phyloP scores from a whole-genome alignment of 345 rosid species.

The Gossypium herbaceum region DNA sequence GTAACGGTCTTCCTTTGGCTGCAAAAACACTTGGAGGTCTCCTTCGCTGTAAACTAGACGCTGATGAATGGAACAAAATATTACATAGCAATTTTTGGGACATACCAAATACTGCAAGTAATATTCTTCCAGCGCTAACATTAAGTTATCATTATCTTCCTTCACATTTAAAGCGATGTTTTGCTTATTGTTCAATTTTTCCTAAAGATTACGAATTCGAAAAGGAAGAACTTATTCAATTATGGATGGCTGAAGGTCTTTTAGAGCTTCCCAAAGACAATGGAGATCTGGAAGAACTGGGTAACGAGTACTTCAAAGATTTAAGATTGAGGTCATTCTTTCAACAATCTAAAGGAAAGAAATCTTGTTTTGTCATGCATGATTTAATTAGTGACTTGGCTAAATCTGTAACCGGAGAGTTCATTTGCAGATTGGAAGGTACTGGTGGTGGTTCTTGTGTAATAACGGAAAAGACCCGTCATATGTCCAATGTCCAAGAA shows the following conservation, averaged over 20 bases:
- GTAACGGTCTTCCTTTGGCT: slow-evolving; percentile 26
- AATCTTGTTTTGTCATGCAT: slow-evolving; percentile 12
- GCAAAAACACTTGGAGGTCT: slow-evolving; percentile 16
- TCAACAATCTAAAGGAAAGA: background rate
- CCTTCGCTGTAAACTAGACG: background rate
- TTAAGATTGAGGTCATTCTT: slow-evolving; percentile 7
- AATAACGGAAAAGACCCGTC: slow-evolving; percentile 2
- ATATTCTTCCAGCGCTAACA: slow-evolving; percentile 11
- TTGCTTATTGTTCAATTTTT: slow-evolving; percentile 25
- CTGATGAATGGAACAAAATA: slow-evolving; percentile 16
- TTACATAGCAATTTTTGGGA: slow-evolving; percentile 19
- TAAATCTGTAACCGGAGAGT: background rate
- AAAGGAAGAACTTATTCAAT: slow-evolving; percentile 13
- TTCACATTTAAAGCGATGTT: slow-evolving; percentile 20
- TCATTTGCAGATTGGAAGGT: background rate
- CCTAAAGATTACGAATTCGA: slow-evolving; percentile 18
- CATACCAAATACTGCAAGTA: background rate
- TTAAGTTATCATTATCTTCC: slow-evolving; percentile 26
- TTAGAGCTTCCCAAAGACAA: background rate
- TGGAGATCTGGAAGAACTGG: background rate
- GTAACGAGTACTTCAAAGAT: background rate
- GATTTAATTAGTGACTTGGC: slow-evolving; percentile 8
- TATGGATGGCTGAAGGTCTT: slow-evolving; percentile 27
- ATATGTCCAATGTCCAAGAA: slow-evolving; percentile 5
- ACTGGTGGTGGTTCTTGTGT: background rate